Base-by-base conservation (phyloP, 345 rosid genomes). In the Bruguiera gymnorhiza region DNA sequence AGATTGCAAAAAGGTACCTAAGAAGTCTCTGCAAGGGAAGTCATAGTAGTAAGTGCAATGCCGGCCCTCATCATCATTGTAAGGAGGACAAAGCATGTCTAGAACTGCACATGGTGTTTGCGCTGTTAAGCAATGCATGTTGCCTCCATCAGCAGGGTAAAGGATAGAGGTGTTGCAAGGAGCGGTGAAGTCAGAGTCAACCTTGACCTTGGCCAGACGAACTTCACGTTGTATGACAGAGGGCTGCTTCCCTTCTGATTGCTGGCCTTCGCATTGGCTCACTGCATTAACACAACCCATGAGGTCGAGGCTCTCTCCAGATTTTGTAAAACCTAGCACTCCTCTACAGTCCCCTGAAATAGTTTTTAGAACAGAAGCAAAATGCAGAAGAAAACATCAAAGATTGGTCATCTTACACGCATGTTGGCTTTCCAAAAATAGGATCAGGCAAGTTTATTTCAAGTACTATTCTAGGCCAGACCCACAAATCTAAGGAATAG, bases 1-100 rank as follows among this genome's bases (percentile, higher is more conserved):
- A 43, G 19, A 43, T 3, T 43, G 18, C 50, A 43, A 43, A 8
- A 65, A 43, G 52, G 65, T 73, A 91, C 97, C 97, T 75, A 89
- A 68, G 83, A 79, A 77, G 3, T 66, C 70, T 16, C 75, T 39
- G 18, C 72, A 80, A 32, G 97, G 94, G 52, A 85, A 79, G 67
- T 86, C 97, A 0, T 54, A 10, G 83, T 87, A 95, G 76, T 90
- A 86, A 1, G 84, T 80, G 84, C 99, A 95, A 69, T 83, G 91
- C 11, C 99, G 88, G 19, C 96, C 97, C 0, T 92, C 97, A 0
- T 79, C 79, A 60, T 83, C 89, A 0, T 81, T 79, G 77, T 95
- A 95, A 5, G 99, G 98, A 62, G 99, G 99, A 32, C 94, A 94
- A 27, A 92, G 87, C 62, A 95, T 96, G 18, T 95, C 99, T 5